Conservation (phyloP, 805 yeast species). For the Brettanomyces sp. region DNA sequence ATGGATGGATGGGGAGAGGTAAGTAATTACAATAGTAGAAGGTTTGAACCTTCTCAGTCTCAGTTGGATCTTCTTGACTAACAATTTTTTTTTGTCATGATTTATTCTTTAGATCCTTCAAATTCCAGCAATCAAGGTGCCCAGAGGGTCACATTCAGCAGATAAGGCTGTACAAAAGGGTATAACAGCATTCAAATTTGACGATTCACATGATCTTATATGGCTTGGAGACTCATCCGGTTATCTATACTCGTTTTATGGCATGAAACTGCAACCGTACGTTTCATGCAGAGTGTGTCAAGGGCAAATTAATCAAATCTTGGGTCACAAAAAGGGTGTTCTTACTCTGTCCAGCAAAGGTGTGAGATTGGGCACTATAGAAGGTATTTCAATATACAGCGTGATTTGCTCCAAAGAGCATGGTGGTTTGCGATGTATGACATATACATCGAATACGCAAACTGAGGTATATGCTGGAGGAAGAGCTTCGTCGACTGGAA, state of each 20-base stretch:
- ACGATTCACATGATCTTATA: slow-evolving; percentile 60
- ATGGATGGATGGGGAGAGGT: slow-evolving; percentile 49
- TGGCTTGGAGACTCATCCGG: slow-evolving; percentile 80
- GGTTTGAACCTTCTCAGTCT: too few species aligned
- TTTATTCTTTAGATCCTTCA: slow-evolving; percentile 22
- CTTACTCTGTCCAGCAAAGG: slow-evolving; percentile 44
- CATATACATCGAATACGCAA: slow-evolving; percentile 31
- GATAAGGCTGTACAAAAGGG: slow-evolving; percentile 14
- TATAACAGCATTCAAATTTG: slow-evolving; percentile 41
- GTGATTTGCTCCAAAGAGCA: slow-evolving; percentile 15
- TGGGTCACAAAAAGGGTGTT: slow-evolving; percentile 49
- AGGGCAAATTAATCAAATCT: slow-evolving; percentile 39
- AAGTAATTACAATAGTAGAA: slow-evolving; percentile 12
- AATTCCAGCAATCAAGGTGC: slow-evolving; percentile 17
- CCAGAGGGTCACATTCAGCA: slow-evolving; percentile 13
- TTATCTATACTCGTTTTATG: slow-evolving; percentile 32
- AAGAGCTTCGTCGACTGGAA: slow-evolving; percentile 13
- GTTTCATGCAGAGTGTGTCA: slow-evolving; percentile 47
- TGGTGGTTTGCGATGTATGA: slow-evolving; percentile 27
- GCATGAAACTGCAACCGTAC: slow-evolving; percentile 43
- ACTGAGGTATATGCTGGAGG: slow-evolving; percentile 39
- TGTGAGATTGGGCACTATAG: slow-evolving; percentile 43
- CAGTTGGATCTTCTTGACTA: too few species aligned
- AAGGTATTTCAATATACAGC: slow-evolving; percentile 40
- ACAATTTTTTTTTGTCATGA: neutral